Evolutionary conservation across 768 basidiomycete genomes (phyloP).

Genomic region (Boletus fagicola): DNA sequence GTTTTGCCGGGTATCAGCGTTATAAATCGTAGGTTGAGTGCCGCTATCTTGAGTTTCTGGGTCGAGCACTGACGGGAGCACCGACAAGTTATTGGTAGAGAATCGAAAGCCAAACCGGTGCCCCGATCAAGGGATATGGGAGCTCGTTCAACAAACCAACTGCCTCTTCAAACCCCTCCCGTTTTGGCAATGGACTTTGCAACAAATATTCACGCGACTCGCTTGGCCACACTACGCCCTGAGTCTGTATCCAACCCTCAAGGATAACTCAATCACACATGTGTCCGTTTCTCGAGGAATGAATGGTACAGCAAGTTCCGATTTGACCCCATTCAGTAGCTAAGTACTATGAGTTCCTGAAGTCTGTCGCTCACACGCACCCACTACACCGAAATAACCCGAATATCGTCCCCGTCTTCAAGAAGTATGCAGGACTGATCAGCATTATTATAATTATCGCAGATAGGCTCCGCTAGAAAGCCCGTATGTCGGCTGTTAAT

Average conservation of each 20-base stretch:
- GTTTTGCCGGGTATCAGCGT: constrained; percentile 9
- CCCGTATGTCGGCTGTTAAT: no score
- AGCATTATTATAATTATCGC: no score
- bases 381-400: background rate
- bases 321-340: background rate
- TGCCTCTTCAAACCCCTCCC: constrained; percentile 4
- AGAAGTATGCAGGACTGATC: no score
- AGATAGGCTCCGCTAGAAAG: no score
- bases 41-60: constrained; percentile 3
- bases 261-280: background rate
- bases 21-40: background rate
- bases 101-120: background rate
- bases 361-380: background rate
- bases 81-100: constrained; percentile 1
- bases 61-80: background rate
- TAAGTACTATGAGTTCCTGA: background rate
- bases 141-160: constrained; percentile 8
- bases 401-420: no score
- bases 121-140: background rate
- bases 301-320: background rate
- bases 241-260: background rate
- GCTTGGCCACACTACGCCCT: background rate
- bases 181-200: constrained; percentile 12
- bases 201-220: background rate
- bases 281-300: background rate